phyloP scores from a whole-genome alignment of 2,329 filamentous ascomycete genomes.

The Fusarium sp. region DNA sequence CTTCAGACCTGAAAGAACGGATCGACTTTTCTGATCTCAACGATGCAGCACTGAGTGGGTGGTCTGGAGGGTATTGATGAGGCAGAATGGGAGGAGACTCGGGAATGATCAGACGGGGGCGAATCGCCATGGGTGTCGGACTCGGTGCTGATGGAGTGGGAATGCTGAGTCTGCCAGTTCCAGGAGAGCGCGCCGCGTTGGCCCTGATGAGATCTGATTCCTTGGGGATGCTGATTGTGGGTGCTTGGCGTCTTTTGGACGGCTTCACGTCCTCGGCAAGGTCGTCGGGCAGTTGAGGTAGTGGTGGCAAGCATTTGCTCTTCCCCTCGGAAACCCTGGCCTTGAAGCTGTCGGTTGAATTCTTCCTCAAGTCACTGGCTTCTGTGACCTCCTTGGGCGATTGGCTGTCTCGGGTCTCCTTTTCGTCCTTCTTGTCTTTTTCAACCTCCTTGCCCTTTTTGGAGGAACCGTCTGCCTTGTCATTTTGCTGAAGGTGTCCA shows the following conservation, averaged over 20 bases:
- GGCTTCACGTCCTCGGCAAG: neutral
- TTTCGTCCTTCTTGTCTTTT: neutral
- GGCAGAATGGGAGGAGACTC: conserved; percentile 24
- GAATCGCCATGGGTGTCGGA: conserved; percentile 44
- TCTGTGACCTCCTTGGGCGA: neutral
- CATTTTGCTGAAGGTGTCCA: neutral
- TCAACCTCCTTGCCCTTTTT: neutral
- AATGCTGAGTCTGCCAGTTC: conserved; percentile 15
- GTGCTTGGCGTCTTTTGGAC: neutral
- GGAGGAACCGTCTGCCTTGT: neutral
- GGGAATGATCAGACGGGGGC: conserved; percentile 46
- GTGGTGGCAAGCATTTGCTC: neutral
- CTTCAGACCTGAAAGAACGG: conserved; percentile 31
- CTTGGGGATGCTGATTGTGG: conserved; percentile 4
- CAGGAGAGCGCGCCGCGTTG: neutral
- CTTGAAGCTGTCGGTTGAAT: neutral
- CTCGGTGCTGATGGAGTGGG: conserved; percentile 49
- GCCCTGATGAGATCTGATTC: neutral
- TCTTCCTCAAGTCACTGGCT: neutral
- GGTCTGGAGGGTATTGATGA: conserved; percentile 3
- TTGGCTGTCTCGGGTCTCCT: neutral
- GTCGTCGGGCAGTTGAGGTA: conserved; percentile 6
- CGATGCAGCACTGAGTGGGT: conserved; percentile 24
- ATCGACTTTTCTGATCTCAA: conserved; percentile 34
- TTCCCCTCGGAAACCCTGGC: neutral